These are phyloP conservation scores for Suhomyces ambrosiae DNA, from an alignment of 1,139 yeast species.

Conservation along the genomic window DNA sequence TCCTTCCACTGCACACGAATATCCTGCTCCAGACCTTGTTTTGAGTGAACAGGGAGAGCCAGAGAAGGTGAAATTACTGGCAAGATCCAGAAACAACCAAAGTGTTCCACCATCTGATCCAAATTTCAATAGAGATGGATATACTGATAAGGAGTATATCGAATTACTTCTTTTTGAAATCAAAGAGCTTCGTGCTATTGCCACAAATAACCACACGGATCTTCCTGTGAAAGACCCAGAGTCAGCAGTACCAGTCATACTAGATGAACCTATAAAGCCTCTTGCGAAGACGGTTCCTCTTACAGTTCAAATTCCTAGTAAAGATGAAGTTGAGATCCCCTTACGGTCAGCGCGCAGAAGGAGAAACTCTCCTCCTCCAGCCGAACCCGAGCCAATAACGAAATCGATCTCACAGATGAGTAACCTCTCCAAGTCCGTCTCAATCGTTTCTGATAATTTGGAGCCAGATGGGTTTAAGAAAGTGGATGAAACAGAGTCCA, in stretches of 20 bases:
- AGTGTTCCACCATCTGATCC: conserved; percentile 39
- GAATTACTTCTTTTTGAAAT: conserved; percentile 42
- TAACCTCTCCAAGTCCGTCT: conserved; percentile 3
- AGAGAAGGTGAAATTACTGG: not conserved
- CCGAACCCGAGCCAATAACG: conserved; percentile 1
- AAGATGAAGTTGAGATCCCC: conserved; percentile 20
- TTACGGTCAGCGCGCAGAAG: conserved; percentile 25
- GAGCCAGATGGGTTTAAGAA: not conserved
- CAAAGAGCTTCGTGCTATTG: conserved; percentile 30
- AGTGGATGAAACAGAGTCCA: not conserved
- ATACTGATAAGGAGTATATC: conserved; percentile 37
- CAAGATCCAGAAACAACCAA: conserved; percentile 5
- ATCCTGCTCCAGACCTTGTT: no score
- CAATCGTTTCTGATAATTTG: not conserved
- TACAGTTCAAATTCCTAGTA: conserved; percentile 1
- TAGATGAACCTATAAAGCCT: not conserved
- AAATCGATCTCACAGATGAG: conserved; percentile 3
- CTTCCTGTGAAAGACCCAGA: not conserved
- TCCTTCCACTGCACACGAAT: no score
- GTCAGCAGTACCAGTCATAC: conserved; percentile 1
- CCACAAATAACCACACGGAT: not conserved
- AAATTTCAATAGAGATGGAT: conserved; percentile 33
- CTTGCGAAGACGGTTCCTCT: conserved; percentile 2
- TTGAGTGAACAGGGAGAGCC: no score
- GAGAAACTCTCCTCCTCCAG: conserved; percentile 12